Conservation (phyloP, 257 asterid species). For the Gentiana macrophylla region DNA sequence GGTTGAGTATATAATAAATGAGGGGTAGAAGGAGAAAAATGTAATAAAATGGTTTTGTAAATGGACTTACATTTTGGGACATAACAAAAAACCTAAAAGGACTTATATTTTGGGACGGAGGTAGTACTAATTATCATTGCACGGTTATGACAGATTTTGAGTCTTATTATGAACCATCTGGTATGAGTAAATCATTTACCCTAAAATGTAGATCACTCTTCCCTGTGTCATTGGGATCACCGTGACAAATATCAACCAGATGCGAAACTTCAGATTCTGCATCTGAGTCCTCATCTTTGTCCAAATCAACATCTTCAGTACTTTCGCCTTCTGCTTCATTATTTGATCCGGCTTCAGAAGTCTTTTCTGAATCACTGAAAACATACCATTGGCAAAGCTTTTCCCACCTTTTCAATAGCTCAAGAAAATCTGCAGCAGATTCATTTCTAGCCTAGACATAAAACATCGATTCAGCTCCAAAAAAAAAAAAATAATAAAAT, state of each 20-base stretch:
- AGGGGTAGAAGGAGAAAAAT: too few relatives aligned
- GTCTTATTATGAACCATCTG: too few relatives aligned
- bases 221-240: slow-evolving; percentile 53
- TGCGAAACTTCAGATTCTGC: slow-evolving; percentile 53
- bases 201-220: slow-evolving; percentile 53
- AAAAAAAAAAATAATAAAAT: neutral
- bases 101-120: too few relatives aligned
- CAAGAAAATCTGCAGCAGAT: slow-evolving; percentile 67
- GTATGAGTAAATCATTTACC: slow-evolving; percentile 27
- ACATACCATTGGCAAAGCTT: slow-evolving; percentile 39
- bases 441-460: slow-evolving; percentile 66
- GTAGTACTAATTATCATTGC: too few relatives aligned
- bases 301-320: slow-evolving; percentile 10
- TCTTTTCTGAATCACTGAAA: slow-evolving; percentile 27
- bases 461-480: neutral
- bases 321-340: slow-evolving; percentile 23
- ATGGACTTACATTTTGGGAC: too few relatives aligned
- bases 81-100: too few relatives aligned
- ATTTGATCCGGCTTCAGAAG: slow-evolving; percentile 19
- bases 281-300: slow-evolving; percentile 20
- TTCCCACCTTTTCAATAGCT: slow-evolving; percentile 69
- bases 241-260: slow-evolving; percentile 57
- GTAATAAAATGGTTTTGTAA: too few relatives aligned
- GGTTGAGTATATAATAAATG: too few relatives aligned
- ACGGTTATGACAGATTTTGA: too few relatives aligned